Conservation (phyloP, 352 stramenopile genomes). For the Pythium brassicae region DNA sequence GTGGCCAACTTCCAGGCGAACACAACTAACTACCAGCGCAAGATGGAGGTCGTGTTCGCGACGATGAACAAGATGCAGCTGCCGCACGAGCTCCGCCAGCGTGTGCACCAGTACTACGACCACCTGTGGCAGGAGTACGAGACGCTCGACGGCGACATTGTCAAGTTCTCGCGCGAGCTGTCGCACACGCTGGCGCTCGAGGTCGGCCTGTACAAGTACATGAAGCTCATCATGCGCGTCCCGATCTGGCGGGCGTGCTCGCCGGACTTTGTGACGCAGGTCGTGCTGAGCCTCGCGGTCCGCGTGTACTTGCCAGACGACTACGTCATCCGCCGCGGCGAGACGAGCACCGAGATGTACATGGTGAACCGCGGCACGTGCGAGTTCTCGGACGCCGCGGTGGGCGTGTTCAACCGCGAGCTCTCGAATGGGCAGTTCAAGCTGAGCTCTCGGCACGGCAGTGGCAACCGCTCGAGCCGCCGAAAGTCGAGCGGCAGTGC, state of each 20-base stretch:
- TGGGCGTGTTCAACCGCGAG: neutral
- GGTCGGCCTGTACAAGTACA: conserved; percentile 71
- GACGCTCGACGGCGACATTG: conserved; percentile 47
- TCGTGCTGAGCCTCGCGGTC: conserved; percentile 42
- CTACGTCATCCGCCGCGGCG: conserved; percentile 46
- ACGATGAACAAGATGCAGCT: conserved; percentile 53
- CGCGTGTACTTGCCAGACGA: conserved; percentile 63
- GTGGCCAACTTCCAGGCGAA: conserved; percentile 63
- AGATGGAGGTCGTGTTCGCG: conserved; percentile 57
- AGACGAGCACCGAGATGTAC: conserved; percentile 54
- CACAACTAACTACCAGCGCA: conserved; percentile 50
- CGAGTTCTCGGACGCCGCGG: conserved; percentile 21
- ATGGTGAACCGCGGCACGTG: conserved; percentile 62
- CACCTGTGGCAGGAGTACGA: conserved; percentile 70
- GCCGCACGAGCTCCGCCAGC: conserved; percentile 35
- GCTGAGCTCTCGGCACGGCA: neutral
- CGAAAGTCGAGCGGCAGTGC: conserved; percentile 1
- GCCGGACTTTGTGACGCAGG: conserved; percentile 48
- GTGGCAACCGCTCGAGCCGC: conserved; percentile 1
- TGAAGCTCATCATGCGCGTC: conserved; percentile 51
- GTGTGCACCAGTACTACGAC: conserved; percentile 66
- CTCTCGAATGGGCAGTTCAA: neutral
- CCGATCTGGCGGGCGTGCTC: conserved; percentile 29
- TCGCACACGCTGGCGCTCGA: conserved; percentile 60
- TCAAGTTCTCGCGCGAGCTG: conserved; percentile 50